A percentile compares a stretch with the other conserved stretches of the same genome.
phyloP scores from a whole-genome alignment of 2,329 filamentous ascomycete species.

The Taxawa tesnikishii region DNA sequence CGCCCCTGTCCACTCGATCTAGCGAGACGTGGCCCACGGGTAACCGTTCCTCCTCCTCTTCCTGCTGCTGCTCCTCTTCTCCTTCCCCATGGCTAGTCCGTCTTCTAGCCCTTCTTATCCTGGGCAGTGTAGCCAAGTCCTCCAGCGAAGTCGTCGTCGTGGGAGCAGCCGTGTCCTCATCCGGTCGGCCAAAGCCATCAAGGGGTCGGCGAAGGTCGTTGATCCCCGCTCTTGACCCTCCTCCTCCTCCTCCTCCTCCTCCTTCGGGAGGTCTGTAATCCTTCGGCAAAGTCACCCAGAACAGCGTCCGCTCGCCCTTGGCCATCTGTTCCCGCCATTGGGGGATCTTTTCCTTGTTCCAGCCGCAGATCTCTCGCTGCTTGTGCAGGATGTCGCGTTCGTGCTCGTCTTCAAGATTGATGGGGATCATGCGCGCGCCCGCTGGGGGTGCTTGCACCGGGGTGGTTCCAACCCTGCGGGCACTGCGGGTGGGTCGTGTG shows the following conservation, averaged over 20 bases:
- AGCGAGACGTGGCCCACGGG: conserved; percentile 10
- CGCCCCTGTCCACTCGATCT: conserved; percentile 7
- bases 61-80: too few relatives aligned
- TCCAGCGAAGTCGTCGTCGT: too few relatives aligned
- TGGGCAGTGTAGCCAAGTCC: not conserved
- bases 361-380: conserved; percentile 11
- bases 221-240: too few relatives aligned
- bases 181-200: not conserved
- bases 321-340: conserved; percentile 8
- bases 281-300: conserved; percentile 11
- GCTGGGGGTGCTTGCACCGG: too few relatives aligned
- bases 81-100: too few relatives aligned
- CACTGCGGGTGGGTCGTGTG: too few relatives aligned
- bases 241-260: too few relatives aligned
- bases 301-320: conserved; percentile 7
- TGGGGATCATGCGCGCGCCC: conserved; percentile 7
- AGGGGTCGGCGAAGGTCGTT: too few relatives aligned
- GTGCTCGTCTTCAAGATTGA: conserved; percentile 7
- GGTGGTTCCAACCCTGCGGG: too few relatives aligned
- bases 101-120: not conserved
- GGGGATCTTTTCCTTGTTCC: conserved; percentile 9
- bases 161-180: not conserved
- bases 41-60: conserved; percentile 1
- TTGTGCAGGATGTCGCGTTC: conserved; percentile 8
- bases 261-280: too few relatives aligned